These are phyloP conservation scores for Fusarium sp. DNA, from an alignment of 2,329 filamentous ascomycete species.

Conservation along the genomic window DNA sequence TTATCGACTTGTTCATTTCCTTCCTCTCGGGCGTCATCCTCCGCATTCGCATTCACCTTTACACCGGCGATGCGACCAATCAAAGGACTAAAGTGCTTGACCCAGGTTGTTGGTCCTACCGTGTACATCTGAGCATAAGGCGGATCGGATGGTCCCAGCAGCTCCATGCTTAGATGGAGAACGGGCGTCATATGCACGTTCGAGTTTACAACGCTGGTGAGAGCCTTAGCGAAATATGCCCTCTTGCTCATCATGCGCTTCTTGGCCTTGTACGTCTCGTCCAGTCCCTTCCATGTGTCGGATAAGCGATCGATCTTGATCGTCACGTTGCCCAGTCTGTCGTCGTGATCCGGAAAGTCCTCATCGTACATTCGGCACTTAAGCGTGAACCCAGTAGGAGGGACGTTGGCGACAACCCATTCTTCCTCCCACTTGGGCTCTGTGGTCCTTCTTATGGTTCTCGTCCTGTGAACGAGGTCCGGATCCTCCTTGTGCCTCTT, in stretches of 20 bases:
- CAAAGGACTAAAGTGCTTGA: conserved; percentile 89
- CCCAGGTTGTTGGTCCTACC: conserved; percentile 79
- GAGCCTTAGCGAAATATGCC: conserved; percentile 80
- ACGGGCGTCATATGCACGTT: conserved; percentile 76
- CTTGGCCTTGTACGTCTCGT: conserved; percentile 76
- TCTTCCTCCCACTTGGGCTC: conserved; percentile 86
- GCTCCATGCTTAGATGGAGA: conserved; percentile 79
- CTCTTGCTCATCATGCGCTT: conserved; percentile 90
- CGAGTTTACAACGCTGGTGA: conserved; percentile 72
- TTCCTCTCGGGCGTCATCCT: conserved; percentile 53
- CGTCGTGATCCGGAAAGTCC: conserved; percentile 86
- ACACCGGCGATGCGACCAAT: conserved; percentile 84
- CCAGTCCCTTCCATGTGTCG: conserved; percentile 76
- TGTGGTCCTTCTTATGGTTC: conserved; percentile 77
- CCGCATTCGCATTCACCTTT: conserved; percentile 73
- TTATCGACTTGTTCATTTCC: conserved; percentile 38
- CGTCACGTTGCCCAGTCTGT: conserved; percentile 88
- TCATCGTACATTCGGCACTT: conserved; percentile 93
- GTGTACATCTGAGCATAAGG: conserved; percentile 82
- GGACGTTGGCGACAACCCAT: conserved; percentile 91
- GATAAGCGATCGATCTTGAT: conserved; percentile 71
- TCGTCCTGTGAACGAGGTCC: conserved; percentile 78
- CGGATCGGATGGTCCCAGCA: conserved; percentile 80
- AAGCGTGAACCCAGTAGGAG: conserved; percentile 81
- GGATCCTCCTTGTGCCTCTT: conserved; percentile 90